Conservation (phyloP, 163 green algal species). For the Scenedesmus sp. region DNA sequence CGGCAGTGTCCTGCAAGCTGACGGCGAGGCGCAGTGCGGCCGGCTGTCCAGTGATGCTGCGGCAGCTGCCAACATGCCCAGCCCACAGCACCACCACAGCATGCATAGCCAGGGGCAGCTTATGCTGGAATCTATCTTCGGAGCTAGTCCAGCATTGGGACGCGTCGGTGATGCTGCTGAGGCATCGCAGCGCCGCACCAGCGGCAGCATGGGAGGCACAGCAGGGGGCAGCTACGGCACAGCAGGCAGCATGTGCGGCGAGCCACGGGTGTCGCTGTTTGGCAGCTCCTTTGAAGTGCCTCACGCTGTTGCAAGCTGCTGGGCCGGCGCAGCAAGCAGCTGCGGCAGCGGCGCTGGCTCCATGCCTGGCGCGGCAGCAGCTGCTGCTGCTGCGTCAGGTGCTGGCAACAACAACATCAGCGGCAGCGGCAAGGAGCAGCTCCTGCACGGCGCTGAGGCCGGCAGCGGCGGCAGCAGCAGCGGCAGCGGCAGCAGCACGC, state of each 20-base stretch:
- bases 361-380: background rate
- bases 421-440: background rate
- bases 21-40: background rate
- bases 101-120: background rate
- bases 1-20: background rate
- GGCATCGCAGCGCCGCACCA: background rate
- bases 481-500: constrained; percentile 39
- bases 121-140: constrained; percentile 29
- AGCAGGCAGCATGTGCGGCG: background rate
- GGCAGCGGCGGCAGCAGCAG: constrained; percentile 28
- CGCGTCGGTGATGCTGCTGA: background rate
- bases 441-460: background rate
- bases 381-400: background rate
- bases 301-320: constrained; percentile 45
- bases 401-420: background rate
- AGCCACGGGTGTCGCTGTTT: constrained; percentile 35
- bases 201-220: background rate
- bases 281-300: constrained; percentile 42
- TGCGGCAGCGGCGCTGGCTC: constrained; percentile 10
- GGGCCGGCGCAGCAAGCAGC: constrained; percentile 21
- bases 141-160: constrained; percentile 11
- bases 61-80: background rate
- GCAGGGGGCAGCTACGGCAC: constrained; percentile 5
- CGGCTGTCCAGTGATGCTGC: background rate
- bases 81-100: constrained; percentile 6